A percentile compares a stretch with the other conserved stretches of the same genome.
These are phyloP conservation scores for Ehretia macrophylla DNA, from an alignment of 257 asterid species.

Conservation along the genomic window DNA sequence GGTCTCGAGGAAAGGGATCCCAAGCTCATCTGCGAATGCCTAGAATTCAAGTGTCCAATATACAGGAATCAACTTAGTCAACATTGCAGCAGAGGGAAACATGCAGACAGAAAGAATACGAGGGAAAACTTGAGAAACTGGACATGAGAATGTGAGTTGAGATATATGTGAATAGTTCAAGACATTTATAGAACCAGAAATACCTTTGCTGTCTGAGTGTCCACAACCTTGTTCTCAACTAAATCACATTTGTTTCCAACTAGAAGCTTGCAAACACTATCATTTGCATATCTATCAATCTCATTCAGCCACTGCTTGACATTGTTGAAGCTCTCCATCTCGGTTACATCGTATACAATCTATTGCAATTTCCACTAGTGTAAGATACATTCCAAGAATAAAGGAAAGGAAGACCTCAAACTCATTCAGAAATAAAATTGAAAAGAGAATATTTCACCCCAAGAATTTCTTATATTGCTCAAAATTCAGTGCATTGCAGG, in stretches of 20 bases:
- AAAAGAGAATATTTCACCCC: too few species aligned
- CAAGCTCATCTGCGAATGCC: slow-evolving; percentile 96
- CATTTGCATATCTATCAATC: slow-evolving; percentile 93
- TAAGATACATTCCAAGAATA: slow-evolving; percentile 8
- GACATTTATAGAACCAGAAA: neutral
- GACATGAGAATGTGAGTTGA: too few species aligned
- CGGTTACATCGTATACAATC: slow-evolving; percentile 96
- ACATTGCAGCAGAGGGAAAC: neutral
- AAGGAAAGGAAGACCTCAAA: neutral
- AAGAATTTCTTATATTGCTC: too few species aligned
- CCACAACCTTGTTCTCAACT: slow-evolving; percentile 80
- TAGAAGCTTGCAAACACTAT: slow-evolving; percentile 90
- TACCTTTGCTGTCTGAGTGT: slow-evolving; percentile 83
- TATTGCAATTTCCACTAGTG: slow-evolving; percentile 23
- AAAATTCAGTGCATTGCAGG: too few species aligned
- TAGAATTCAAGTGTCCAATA: slow-evolving; percentile 22
- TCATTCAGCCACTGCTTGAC: slow-evolving; percentile 97
- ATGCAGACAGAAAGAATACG: neutral
- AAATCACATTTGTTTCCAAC: slow-evolving; percentile 97
- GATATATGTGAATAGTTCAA: too few species aligned
- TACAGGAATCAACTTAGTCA: neutral
- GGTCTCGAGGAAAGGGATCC: slow-evolving; percentile 96
- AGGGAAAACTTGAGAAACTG: too few species aligned
- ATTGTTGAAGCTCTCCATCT: slow-evolving; percentile 97
- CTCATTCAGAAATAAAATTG: too few species aligned